These are phyloP conservation scores for Nelumbo lutea DNA, from an alignment of 164 flowering plant species.

Conservation along the genomic window DNA sequence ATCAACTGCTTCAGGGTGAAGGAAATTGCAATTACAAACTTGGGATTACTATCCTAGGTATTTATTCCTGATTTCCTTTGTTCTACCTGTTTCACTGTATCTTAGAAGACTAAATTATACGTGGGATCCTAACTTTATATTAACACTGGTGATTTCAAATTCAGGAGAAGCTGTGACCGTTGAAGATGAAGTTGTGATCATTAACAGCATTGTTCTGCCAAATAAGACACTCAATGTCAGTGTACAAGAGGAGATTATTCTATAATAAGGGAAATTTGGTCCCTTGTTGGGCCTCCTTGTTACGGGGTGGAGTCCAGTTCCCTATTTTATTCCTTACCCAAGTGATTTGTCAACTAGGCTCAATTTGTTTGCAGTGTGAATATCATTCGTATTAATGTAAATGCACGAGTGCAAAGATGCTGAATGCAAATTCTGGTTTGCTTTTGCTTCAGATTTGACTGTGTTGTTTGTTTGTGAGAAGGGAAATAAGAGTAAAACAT, in stretches of 20 bases:
- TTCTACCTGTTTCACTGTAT: not conserved
- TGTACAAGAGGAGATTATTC: slow-evolving; percentile 92
- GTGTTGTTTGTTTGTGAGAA: no score
- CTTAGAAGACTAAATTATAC: not conserved
- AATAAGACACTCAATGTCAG: slow-evolving; percentile 88
- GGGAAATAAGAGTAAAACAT: no score
- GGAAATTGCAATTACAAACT: slow-evolving; percentile 67
- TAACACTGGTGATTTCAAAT: slow-evolving; percentile 1
- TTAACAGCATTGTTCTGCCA: slow-evolving; percentile 89
- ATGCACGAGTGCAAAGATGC: no score
- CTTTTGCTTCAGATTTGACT: no score
- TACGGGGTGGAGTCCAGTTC: not conserved
- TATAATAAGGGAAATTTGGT: slow-evolving; percentile 22
- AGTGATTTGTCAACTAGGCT: not conserved
- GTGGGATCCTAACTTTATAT: not conserved
- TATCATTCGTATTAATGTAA: no score
- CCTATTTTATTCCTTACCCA: not conserved
- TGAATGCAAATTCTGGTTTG: no score
- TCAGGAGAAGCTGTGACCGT: slow-evolving; percentile 90
- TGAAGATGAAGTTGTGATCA: slow-evolving; percentile 95
- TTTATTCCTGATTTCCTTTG: not conserved
- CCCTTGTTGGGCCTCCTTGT: not conserved
- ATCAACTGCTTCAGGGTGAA: slow-evolving; percentile 39
- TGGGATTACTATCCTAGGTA: slow-evolving; percentile 82
- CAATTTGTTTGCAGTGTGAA: no score